Evolutionary conservation across 140 eudicot species (phyloP), one percentile per base, ranked within the genome.

Genomic region (Flaveria floridana): DNA sequence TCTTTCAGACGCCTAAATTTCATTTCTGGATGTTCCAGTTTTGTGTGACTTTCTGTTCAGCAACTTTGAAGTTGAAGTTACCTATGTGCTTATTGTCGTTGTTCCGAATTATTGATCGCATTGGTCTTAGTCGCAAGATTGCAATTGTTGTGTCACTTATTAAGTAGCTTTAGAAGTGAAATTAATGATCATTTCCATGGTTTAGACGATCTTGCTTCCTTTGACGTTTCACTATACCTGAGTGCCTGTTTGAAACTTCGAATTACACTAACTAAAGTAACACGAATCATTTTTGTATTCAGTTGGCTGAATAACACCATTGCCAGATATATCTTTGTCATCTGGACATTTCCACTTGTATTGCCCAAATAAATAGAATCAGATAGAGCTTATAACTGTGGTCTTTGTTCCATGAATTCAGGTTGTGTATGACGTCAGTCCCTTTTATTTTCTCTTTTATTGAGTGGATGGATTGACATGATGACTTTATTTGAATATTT

Each of bases 261-360:
- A 0, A 46, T 48, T 59, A 10, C 61, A 46, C 30, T 23, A 2
- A 19, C 7, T 9, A 20, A 53, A 34, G 14, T 52, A 51, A 55
- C 16, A 73, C 42, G 8, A 4, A 59, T 73, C 16, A 44, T 73
- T 64, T 34, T 64, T 0, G 37, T 30, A 64, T 73, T 21, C 19
- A 59, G 16, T 42, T 59, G 47, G 56, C 41, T 58, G 70, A 73
- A 42, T 58, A 58, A n/a, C 15, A 28, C 28, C 70, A 59, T 73
- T 70, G 44, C 23, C 2, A 69, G 23, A 69, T 23, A 1, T 23
- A 14, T 15, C 2, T 63, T 3, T 0, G 0, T 41, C 30, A n/a
- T 16, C 16, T 8, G 18, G 8, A 8, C 3, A 19, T 39, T 65
- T 37, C 12, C 21, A 14, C 46, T 63, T 65, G 26, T 65, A 37